Conservation (phyloP, 192 early-diverging fungal genomes). For the Paraglomus occultum region DNA sequence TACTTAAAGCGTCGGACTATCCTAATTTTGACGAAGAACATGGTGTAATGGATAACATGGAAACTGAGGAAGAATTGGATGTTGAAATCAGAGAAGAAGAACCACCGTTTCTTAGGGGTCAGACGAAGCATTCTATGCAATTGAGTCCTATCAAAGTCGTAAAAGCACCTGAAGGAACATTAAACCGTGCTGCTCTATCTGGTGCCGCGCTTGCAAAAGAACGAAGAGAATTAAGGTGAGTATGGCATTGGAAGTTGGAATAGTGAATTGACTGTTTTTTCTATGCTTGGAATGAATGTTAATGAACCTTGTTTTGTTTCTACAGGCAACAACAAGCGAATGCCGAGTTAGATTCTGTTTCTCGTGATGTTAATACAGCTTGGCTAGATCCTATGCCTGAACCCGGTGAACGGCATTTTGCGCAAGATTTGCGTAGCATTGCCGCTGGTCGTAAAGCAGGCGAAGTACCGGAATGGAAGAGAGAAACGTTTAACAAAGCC, state of each 20-base stretch:
- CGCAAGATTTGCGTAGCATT: slow-evolving; percentile 84
- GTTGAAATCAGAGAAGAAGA: slow-evolving; percentile 96
- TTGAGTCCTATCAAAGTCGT: slow-evolving; percentile 97
- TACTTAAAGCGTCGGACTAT: slow-evolving; percentile 78
- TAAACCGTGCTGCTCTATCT: slow-evolving; percentile 93
- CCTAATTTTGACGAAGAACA: slow-evolving; percentile 88
- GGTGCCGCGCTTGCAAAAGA: slow-evolving; percentile 94
- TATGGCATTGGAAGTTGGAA: slow-evolving; percentile 11
- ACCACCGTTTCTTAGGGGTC: slow-evolving; percentile 91
- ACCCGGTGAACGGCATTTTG: slow-evolving; percentile 86
- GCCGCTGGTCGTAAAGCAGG: slow-evolving; percentile 57
- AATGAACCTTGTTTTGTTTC: too few species aligned
- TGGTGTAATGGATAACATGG: slow-evolving; percentile 76
- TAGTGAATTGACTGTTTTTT: neutral
- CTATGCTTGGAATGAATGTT: neutral
- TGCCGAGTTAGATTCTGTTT: slow-evolving; percentile 75
- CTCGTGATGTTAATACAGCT: slow-evolving; percentile 81
- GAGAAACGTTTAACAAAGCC: slow-evolving; percentile 75
- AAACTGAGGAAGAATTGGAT: slow-evolving; percentile 93
- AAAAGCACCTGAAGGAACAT: slow-evolving; percentile 94
- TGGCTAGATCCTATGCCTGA: slow-evolving; percentile 96
- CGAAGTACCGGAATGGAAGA: slow-evolving; percentile 90
- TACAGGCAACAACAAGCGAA: slow-evolving; percentile 76
- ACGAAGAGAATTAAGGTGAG: slow-evolving; percentile 69
- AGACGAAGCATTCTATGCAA: slow-evolving; percentile 78